Evolutionary conservation across 306 rosid species (phyloP).

Genomic region (Mimosa pudica): DNA sequence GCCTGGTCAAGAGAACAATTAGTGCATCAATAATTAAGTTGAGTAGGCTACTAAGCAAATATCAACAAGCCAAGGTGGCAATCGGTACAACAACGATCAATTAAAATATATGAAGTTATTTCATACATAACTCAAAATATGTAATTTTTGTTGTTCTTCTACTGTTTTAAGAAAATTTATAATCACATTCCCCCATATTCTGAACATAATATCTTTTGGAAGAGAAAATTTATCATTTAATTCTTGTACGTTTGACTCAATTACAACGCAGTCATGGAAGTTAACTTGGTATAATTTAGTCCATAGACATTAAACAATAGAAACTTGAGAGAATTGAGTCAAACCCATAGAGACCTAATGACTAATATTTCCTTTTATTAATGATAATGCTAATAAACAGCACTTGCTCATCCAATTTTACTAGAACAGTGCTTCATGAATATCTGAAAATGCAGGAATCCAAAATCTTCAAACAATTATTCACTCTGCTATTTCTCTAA

Average conservation of each 20-base stretch:
- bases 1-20: slow-evolving; percentile 61
- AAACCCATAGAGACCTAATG: background rate
- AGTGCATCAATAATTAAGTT: slow-evolving; percentile 19
- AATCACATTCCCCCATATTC: background rate
- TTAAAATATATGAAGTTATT: background rate
- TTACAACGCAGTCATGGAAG: background rate
- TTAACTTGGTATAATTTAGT: background rate
- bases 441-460: slow-evolving; percentile 19
- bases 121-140: background rate
- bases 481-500: background rate
- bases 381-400: slow-evolving; percentile 1
- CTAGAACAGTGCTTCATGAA: background rate
- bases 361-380: background rate
- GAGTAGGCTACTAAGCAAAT: slow-evolving; percentile 21
- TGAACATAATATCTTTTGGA: slow-evolving; percentile 12
- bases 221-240: background rate
- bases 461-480: background rate
- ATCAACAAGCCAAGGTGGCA: slow-evolving; percentile 19
- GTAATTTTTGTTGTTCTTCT: background rate
- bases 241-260: background rate
- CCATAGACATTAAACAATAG: background rate
- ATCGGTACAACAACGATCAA: slow-evolving; percentile 8
- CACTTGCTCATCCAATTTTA: slow-evolving; percentile 8
- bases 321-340: background rate
- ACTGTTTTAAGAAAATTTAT: slow-evolving; percentile 1